A percentile compares a stretch with the other conserved stretches of the same genome.
These are phyloP conservation scores for Malassezia yamatoensis DNA, from an alignment of 1,284 basidiomycete species.

Conservation along the genomic window DNA sequence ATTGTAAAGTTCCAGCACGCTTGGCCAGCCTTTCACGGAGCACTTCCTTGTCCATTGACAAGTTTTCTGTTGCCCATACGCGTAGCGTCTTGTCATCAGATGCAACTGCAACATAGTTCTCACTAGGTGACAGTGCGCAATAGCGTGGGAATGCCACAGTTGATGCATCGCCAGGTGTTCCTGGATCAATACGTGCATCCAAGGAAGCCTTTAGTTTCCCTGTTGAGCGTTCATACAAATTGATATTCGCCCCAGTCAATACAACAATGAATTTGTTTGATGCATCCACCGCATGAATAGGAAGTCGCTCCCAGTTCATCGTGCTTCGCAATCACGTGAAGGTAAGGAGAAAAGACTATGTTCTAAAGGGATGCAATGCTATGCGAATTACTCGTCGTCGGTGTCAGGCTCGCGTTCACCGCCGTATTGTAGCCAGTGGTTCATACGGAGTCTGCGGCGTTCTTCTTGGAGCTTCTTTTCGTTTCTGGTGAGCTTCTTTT, in stretches of 20 bases:
- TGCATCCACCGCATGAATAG: conserved; percentile 14
- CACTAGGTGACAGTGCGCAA: conserved; percentile 29
- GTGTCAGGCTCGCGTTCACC: conserved; percentile 44
- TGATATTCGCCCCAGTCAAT: conserved; percentile 10
- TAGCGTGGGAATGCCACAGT: conserved; percentile 24
- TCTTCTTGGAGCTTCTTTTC: conserved; percentile 47
- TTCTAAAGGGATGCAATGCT: neutral
- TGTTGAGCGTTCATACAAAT: neutral
- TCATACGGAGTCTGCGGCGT: conserved; percentile 36
- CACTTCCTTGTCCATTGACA: conserved; percentile 23
- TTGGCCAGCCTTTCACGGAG: conserved; percentile 32
- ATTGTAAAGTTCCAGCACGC: conserved; percentile 33
- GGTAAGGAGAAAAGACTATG: neutral
- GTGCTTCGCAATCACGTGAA: conserved; percentile 3
- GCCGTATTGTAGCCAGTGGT: conserved; percentile 41
- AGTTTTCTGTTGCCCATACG: conserved; percentile 23
- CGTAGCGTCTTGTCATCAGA: conserved; percentile 42
- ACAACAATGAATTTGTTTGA: conserved; percentile 4
- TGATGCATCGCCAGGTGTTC: neutral
- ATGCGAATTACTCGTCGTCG: conserved; percentile 30
- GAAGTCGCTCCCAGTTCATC: conserved; percentile 5
- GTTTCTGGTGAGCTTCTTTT: conserved; percentile 47
- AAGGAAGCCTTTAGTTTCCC: neutral
- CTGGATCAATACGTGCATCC: conserved; percentile 10
- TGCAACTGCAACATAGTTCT: conserved; percentile 29